Evolutionary conservation across 768 basidiomycete species (phyloP), one percentile per base, ranked within the genome.

Genomic region (Dendrothele bispora): DNA sequence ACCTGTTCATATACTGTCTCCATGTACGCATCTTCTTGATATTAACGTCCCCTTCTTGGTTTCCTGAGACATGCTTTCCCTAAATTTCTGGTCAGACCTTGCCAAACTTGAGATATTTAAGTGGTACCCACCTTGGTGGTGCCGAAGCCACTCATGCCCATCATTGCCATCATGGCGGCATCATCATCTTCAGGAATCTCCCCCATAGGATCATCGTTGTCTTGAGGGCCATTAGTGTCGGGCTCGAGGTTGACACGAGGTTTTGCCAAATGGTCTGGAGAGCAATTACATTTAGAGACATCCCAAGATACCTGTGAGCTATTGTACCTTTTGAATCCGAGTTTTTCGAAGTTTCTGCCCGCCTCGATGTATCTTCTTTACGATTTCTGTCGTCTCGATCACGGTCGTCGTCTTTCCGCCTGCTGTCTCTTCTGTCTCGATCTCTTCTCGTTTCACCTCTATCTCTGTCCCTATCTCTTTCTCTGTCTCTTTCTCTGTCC

Each of bases 1-100:
- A 84, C 83, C 93, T 80, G 65, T 98, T 98, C 95, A 99, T 99
- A 66, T 99, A 99, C 67, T 98, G 95, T 54, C 93, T 77, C 95
- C 93, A 95, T 21, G 91, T 95, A 51, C 92, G 75, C 48, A 80
- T 80, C 70, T 91, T 93, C 77, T 89, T 93, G 56, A 87, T 66
- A 45, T 80, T 66, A 28, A 73, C 77, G 29, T 50, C 58, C 36
- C 86, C 88, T 52, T 88, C 86, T 67, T 95, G 87, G 50, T 95
- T 93, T 20, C 92, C 90, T 29, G 78, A 72, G 28, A 94, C 89
- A 39, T 75, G 79, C 60, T 88, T 89, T 35, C 86, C 87, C 91
- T 92, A 57, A 22, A 37, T 20, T 18, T n/a, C n/a, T n/a, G 30
- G 39, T 27, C 39, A 20, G 15, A 43, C 8, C 36, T 36, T 24